Evolutionary conservation across 2,329 filamentous ascomycete species (phyloP).

Genomic region (Fusarium albosuccineum): DNA sequence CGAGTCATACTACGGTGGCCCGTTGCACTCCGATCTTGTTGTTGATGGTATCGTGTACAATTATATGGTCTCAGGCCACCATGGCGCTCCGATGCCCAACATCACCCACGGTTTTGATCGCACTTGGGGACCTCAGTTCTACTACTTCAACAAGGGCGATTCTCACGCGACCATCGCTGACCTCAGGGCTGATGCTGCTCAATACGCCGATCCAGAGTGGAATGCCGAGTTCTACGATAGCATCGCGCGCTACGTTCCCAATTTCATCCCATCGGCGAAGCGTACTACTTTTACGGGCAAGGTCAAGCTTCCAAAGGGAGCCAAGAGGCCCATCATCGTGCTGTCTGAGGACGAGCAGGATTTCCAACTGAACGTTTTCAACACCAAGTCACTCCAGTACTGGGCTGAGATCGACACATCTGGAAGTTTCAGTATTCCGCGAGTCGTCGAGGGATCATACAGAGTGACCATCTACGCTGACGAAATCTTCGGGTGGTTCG

Average conservation of each 20-base stretch:
- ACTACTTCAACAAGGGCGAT: conserved; percentile 65
- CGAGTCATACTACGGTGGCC: conserved; percentile 72
- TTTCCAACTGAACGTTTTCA: conserved; percentile 57
- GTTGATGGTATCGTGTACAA: conserved; percentile 76
- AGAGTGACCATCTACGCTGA: conserved; percentile 38
- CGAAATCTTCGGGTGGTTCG: conserved; percentile 34
- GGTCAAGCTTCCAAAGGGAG: conserved; percentile 29
- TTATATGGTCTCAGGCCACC: conserved; percentile 71
- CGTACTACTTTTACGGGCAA: conserved; percentile 27
- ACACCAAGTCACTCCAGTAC: conserved; percentile 68
- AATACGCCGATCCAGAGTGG: conserved; percentile 29
- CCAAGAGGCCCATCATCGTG: conserved; percentile 61
- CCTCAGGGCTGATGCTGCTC: conserved; percentile 27
- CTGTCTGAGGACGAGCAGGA: conserved; percentile 53
- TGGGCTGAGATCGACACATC: conserved; percentile 64
- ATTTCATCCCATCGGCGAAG: conserved; percentile 22
- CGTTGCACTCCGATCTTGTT: conserved; percentile 70
- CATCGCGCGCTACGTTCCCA: conserved; percentile 27
- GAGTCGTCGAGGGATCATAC: conserved; percentile 31
- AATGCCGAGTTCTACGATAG: conserved; percentile 39
- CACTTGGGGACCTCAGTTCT: conserved; percentile 73
- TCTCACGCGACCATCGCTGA: conserved; percentile 10
- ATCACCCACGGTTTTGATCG: conserved; percentile 74
- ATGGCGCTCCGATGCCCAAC: conserved; percentile 71
- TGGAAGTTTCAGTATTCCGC: conserved; percentile 51